Conservation (phyloP, 2,329 filamentous ascomycete genomes). For the Triangularia verruculosa region DNA sequence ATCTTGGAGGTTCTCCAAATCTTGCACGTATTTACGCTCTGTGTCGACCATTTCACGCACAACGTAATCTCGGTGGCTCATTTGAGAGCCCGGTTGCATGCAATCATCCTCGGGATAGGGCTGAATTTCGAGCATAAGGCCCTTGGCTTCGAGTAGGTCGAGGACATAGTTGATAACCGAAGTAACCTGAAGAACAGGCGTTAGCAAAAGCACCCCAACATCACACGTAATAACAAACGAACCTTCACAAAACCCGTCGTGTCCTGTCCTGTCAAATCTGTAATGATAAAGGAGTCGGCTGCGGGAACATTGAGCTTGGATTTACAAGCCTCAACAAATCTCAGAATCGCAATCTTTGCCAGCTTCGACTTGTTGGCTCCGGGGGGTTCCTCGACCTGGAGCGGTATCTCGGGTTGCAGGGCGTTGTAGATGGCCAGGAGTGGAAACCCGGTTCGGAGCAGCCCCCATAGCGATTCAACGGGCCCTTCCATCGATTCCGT, state of each 20-base stretch:
- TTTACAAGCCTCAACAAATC: constrained; percentile 87
- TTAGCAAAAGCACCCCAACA: constrained; percentile 10
- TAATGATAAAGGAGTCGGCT: constrained; percentile 81
- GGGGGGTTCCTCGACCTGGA: constrained; percentile 63
- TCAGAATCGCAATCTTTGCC: constrained; percentile 84
- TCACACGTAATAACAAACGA: constrained; percentile 26
- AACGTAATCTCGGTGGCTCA: constrained; percentile 78
- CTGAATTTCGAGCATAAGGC: constrained; percentile 63
- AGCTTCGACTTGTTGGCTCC: constrained; percentile 63
- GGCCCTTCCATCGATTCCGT: constrained; percentile 65
- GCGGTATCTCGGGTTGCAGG: constrained; percentile 64
- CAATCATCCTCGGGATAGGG: constrained; percentile 56
- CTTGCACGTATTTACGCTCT: constrained; percentile 96
- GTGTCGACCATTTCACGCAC: constrained; percentile 90
- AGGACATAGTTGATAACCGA: constrained; percentile 91
- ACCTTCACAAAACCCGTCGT: constrained; percentile 97
- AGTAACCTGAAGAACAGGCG: constrained; percentile 62
- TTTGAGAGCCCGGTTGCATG: constrained; percentile 61
- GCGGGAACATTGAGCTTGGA: constrained; percentile 75
- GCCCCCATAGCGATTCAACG: constrained; percentile 86
- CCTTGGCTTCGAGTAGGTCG: constrained; percentile 76
- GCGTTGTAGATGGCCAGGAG: constrained; percentile 87
- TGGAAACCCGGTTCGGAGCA: constrained; percentile 78
- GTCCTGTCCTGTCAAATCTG: constrained; percentile 87
- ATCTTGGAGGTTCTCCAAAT: constrained; percentile 88